Percentiles rank a stretch among this genome's conserved stretches.
phyloP scores from a whole-genome alignment of 441 rosid species.

The Pelargonium hybrid region DNA sequence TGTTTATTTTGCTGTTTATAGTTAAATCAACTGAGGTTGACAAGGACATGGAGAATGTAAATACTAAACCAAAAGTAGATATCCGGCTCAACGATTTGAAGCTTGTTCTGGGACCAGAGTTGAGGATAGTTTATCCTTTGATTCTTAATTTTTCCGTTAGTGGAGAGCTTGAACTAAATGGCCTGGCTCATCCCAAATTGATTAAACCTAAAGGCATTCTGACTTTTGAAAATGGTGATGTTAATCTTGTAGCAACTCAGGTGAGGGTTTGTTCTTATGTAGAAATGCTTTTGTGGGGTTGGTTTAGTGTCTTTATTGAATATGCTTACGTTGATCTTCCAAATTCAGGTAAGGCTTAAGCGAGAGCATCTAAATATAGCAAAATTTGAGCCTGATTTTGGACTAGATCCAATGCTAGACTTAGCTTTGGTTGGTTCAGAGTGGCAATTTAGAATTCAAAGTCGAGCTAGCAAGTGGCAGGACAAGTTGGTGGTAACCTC shows the following conservation, averaged over 20 bases:
- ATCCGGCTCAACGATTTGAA: conserved; percentile 80
- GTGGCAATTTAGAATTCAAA: conserved; percentile 95
- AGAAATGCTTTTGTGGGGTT: conserved; percentile 7
- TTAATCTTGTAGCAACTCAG: conserved; percentile 97
- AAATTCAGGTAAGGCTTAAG: conserved; percentile 75
- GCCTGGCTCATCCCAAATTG: conserved; percentile 80
- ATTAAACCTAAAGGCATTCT: conserved; percentile 86
- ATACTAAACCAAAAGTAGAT: conserved; percentile 71
- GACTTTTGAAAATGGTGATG: conserved; percentile 90
- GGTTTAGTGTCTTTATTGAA: conserved; percentile 10
- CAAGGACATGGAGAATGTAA: conserved; percentile 58
- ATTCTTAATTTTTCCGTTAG: conserved; percentile 89
- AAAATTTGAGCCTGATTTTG: conserved; percentile 89
- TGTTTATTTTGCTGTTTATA: conserved; percentile 29
- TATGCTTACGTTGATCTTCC: conserved; percentile 11
- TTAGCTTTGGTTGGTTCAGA: conserved; percentile 95
- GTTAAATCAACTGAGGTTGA: conserved; percentile 63
- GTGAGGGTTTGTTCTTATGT: conserved; percentile 28
- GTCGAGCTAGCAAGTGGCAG: conserved; percentile 97
- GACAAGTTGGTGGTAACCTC: conserved; percentile 89
- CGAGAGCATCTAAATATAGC: conserved; percentile 87
- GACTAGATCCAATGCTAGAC: conserved; percentile 86
- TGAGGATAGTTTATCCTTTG: conserved; percentile 87
- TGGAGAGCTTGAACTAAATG: conserved; percentile 90
- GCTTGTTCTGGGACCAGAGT: conserved; percentile 89